Evolutionary conservation across 208 protist genomes (phyloP), one percentile per base, ranked within the genome.

Genomic region (Leishmania guyanensis): DNA sequence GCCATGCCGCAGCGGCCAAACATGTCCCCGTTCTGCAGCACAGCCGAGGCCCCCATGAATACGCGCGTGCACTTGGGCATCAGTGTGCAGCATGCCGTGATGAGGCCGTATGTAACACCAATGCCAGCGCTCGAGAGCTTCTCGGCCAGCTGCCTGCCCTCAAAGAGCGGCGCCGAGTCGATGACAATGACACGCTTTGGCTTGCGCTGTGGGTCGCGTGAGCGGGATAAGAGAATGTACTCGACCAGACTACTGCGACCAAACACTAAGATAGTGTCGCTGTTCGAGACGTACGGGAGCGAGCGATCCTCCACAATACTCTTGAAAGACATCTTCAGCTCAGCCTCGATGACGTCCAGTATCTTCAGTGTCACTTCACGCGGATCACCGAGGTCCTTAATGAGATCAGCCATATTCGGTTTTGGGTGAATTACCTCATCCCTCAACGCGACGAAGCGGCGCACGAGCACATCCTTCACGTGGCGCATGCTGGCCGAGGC

Each of bases 21-120:
- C 2, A 99, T 87, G 72, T 96, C 94, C 50, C 99, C 99, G 85
- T 99, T 99, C 60, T 96, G 87, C 48, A 99, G 90, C 46, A 99
- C 90, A 0, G 98, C 88, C 46, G 92, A 90, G 14, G 98, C 98
- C 9, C 98, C 98, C 50, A 99, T 91, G 74, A 99, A 98, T n/a
- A 99, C 89, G 50, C 93, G 90, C 33, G 92, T 97, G 60, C 97
- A 98, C 82, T 98, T 93, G 66, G 96, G 97, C 91, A 99, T 98
- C 17, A 99, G 83, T 78, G 99, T 99, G 80, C 97, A 98, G 48
- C 98, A 87, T 0, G 97, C 91, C 68, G 96, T 98, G 69, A 99
- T 86, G 26, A 99, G 90, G 64, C 94, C 93, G 86, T 99, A 99
- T 5, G 96, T 98, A 60, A 98, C 98, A 50, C 88, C 77, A 17